Percentiles rank a stretch among this genome's conserved stretches.
Evolutionary conservation across 768 basidiomycete genomes (phyloP).

Genomic region (Boletus reticulatus): DNA sequence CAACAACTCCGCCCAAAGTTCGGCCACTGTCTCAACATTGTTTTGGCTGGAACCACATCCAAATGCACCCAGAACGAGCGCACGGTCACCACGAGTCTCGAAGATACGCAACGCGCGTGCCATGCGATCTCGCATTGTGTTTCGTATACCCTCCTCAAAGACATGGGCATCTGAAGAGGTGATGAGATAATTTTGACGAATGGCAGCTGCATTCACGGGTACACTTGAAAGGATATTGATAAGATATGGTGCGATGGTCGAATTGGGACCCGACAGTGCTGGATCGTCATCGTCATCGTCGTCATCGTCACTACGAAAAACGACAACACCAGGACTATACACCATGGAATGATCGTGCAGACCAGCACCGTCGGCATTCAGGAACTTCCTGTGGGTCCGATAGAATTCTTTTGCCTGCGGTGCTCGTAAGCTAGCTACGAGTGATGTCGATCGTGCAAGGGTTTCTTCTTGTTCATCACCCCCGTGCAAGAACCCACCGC

Average conservation of each 20-base stretch:
- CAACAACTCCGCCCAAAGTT: conserved; percentile 46
- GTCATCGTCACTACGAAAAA: conserved; percentile 40
- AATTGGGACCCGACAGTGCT: conserved; percentile 11
- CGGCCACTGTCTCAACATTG: conserved; percentile 39
- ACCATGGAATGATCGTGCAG: conserved; percentile 48
- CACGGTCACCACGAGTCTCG: conserved; percentile 37
- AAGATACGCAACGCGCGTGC: conserved; percentile 44
- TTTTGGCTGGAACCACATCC: conserved; percentile 45
- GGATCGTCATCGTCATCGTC: conserved; percentile 18
- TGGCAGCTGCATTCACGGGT: conserved; percentile 43
- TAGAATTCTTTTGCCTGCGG: conserved; percentile 39
- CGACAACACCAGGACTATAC: conserved; percentile 43
- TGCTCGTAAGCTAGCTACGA: conserved; percentile 37
- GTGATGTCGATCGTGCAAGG: conserved; percentile 40
- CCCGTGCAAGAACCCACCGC: conserved; percentile 44
- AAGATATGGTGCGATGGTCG: conserved; percentile 38
- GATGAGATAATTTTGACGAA: conserved; percentile 37
- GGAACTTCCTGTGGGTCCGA: conserved; percentile 35
- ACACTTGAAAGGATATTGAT: conserved; percentile 41
- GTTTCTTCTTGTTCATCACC: conserved; percentile 46
- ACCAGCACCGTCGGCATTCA: conserved; percentile 37
- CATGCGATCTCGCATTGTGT: conserved; percentile 48
- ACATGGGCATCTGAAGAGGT: conserved; percentile 32
- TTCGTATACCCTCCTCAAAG: conserved; percentile 39
- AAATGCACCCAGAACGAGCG: conserved; percentile 44